These are phyloP conservation scores for Hypomontagnella submonticulosa DNA, from an alignment of 495 filamentous ascomycete species.

Conservation along the genomic window DNA sequence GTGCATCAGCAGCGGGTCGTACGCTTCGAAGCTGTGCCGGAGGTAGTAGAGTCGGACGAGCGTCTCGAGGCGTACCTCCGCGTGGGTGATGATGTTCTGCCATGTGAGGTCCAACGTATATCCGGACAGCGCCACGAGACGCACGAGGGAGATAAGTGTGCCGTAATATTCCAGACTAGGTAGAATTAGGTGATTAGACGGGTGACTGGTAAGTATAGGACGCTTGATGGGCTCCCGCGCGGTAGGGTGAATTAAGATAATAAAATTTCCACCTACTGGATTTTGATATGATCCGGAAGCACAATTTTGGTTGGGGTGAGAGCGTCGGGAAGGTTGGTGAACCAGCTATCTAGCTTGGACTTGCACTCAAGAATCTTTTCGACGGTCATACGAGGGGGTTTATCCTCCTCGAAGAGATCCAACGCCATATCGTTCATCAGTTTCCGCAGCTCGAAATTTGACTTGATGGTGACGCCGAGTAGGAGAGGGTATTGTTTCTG, in stretches of 20 bases:
- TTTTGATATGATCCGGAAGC: conserved; percentile 52
- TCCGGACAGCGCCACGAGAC: conserved; percentile 16
- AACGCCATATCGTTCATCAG: conserved; percentile 47
- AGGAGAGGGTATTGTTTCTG: conserved; percentile 37
- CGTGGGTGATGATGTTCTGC: conserved; percentile 43
- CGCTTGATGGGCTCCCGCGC: background rate
- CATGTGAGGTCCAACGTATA: conserved; percentile 13
- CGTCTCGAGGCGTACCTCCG: conserved; percentile 49
- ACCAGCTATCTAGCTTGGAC: conserved; percentile 45
- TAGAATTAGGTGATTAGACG: background rate
- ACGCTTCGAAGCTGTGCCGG: conserved; percentile 52
- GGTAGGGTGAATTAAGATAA: background rate
- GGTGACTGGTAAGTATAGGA: background rate
- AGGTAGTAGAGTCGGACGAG: conserved; percentile 55
- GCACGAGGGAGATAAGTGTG: conserved; percentile 33
- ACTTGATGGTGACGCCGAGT: conserved; percentile 46
- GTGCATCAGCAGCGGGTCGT: conserved; percentile 50
- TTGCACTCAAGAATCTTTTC: conserved; percentile 46
- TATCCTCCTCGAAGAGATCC: conserved; percentile 31
- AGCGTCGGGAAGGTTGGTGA: conserved; percentile 46
- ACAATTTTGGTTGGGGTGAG: conserved; percentile 50
- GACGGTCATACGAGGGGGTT: conserved; percentile 24
- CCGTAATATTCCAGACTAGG: conserved; percentile 41
- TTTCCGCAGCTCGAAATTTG: conserved; percentile 50
- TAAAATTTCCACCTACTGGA: conserved; percentile 36